Evolutionary conservation across 1,139 yeast genomes (phyloP).

Genomic region (Geotrichum klebahnii): DNA sequence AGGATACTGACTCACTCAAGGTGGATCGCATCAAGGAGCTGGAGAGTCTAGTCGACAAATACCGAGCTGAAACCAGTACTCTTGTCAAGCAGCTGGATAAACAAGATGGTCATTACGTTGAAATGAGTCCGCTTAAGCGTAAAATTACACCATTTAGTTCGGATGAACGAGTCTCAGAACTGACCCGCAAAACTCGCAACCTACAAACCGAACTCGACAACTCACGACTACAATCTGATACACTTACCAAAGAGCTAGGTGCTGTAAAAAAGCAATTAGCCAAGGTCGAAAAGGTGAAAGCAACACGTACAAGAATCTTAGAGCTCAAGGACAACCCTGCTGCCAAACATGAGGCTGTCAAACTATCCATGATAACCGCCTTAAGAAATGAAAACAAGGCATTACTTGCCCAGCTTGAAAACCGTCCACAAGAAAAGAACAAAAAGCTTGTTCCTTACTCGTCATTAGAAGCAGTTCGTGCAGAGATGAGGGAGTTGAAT

Average conservation of each 20-base stretch:
- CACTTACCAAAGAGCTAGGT: constrained; percentile 29
- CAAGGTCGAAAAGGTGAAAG: constrained; percentile 33
- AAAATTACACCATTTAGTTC: constrained; percentile 25
- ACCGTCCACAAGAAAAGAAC: constrained; percentile 26
- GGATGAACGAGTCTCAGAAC: constrained; percentile 41
- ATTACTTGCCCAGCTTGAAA: constrained; percentile 38
- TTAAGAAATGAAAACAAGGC: constrained; percentile 61
- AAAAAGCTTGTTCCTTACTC: constrained; percentile 51
- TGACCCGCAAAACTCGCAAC: constrained; percentile 32
- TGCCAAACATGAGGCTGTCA: constrained; percentile 59
- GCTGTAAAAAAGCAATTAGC: constrained; percentile 43
- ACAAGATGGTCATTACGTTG: constrained; percentile 30
- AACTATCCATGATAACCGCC: constrained; percentile 50
- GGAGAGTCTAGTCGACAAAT: constrained; percentile 53
- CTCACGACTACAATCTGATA: constrained; percentile 26
- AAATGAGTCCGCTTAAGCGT: constrained; percentile 18
- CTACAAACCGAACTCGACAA: constrained; percentile 34
- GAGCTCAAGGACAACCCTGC: constrained; percentile 69
- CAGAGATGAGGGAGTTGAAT: constrained; percentile 52
- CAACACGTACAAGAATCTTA: constrained; percentile 46
- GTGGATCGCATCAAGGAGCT: constrained; percentile 43
- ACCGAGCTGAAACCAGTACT: constrained; percentile 51
- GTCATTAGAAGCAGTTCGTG: constrained; percentile 59
- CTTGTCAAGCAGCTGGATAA: constrained; percentile 43
- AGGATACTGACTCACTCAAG: constrained; percentile 29